These are phyloP conservation scores for Penicillium concentricum DNA, from an alignment of 2,329 filamentous ascomycete species.

Conservation along the genomic window DNA sequence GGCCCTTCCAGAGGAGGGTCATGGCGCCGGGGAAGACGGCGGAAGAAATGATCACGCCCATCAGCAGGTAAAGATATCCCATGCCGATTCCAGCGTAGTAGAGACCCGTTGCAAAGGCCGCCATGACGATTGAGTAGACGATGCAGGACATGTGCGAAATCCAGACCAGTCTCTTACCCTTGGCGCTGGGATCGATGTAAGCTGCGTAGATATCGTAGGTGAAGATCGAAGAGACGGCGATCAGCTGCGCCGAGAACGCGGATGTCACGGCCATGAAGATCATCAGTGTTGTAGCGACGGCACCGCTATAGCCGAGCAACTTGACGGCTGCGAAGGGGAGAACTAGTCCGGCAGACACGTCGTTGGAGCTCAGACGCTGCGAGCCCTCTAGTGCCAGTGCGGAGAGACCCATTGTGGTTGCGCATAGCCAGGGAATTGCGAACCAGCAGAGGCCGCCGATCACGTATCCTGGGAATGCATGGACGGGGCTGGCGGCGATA, in stretches of 20 bases:
- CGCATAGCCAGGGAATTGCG: conserved; percentile 85
- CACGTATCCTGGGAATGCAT: conserved; percentile 85
- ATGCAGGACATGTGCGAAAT: conserved; percentile 74
- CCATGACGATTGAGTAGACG: conserved; percentile 74
- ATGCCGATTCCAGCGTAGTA: conserved; percentile 75
- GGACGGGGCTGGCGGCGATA: conserved; percentile 80
- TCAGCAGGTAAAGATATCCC: conserved; percentile 85
- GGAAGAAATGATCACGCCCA: conserved; percentile 86
- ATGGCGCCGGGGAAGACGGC: conserved; percentile 81
- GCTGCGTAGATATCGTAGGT: conserved; percentile 88
- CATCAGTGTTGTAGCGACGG: conserved; percentile 73
- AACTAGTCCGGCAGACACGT: conserved; percentile 80
- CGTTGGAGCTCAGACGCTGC: conserved; percentile 68
- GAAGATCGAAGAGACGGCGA: conserved; percentile 82
- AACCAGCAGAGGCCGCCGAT: conserved; percentile 87
- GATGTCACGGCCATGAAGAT: conserved; percentile 90
- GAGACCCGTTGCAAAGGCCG: conserved; percentile 73
- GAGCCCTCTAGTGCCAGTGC: conserved; percentile 76
- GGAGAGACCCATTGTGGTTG: conserved; percentile 83
- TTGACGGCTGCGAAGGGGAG: conserved; percentile 83
- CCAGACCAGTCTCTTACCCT: conserved; percentile 73
- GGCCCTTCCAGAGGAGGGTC: conserved; percentile 75
- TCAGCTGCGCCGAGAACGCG: conserved; percentile 77
- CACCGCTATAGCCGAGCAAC: conserved; percentile 77
- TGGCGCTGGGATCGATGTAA: conserved; percentile 76